Percentiles rank a stretch among this genome's conserved stretches.
Evolutionary conservation across 2,329 filamentous ascomycete species (phyloP).

Genomic region (Ceratocystis ficicola): DNA sequence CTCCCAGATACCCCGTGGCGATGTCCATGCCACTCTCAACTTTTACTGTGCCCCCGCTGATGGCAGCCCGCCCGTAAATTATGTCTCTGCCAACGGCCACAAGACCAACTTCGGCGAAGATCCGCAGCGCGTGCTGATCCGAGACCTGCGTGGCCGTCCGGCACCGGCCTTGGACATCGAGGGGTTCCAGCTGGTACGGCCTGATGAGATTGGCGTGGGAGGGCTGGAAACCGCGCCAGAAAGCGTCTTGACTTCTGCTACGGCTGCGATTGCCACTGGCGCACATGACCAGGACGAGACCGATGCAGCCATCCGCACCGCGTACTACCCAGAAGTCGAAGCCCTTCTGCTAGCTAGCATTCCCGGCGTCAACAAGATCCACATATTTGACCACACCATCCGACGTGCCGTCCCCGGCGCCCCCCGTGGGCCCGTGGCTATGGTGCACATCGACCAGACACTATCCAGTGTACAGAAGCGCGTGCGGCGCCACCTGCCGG

Average conservation of each 20-base stretch:
- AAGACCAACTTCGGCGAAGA: slow-evolving; percentile 50
- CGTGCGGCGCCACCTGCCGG: slow-evolving; percentile 52
- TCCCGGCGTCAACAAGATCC: slow-evolving; percentile 51
- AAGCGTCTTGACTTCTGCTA: slow-evolving; percentile 40
- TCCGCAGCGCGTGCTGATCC: slow-evolving; percentile 44
- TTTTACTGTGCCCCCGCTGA: slow-evolving; percentile 54
- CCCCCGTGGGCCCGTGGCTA: slow-evolving; percentile 54
- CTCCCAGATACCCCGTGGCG: slow-evolving; percentile 40
- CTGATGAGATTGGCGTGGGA: slow-evolving; percentile 27
- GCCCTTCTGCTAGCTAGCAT: slow-evolving; percentile 54
- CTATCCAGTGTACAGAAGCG: slow-evolving; percentile 51
- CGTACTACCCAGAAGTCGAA: slow-evolving; percentile 81
- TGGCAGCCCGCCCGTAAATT: slow-evolving; percentile 49
- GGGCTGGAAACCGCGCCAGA: slow-evolving; percentile 40
- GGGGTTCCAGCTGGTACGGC: slow-evolving; percentile 55
- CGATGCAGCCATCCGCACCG: slow-evolving; percentile 53
- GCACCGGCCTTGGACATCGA: slow-evolving; percentile 57
- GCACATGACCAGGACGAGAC: slow-evolving; percentile 29
- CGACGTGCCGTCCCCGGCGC: slow-evolving; percentile 51
- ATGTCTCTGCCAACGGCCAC: slow-evolving; percentile 40
- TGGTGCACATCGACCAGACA: slow-evolving; percentile 79
- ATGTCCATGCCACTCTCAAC: slow-evolving; percentile 49
- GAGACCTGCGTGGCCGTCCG: slow-evolving; percentile 57
- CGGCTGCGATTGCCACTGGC: background rate
- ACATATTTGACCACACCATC: slow-evolving; percentile 82